These are phyloP conservation scores for Cucurbita pepo DNA, from an alignment of 306 rosid genomes.

Conservation along the genomic window DNA sequence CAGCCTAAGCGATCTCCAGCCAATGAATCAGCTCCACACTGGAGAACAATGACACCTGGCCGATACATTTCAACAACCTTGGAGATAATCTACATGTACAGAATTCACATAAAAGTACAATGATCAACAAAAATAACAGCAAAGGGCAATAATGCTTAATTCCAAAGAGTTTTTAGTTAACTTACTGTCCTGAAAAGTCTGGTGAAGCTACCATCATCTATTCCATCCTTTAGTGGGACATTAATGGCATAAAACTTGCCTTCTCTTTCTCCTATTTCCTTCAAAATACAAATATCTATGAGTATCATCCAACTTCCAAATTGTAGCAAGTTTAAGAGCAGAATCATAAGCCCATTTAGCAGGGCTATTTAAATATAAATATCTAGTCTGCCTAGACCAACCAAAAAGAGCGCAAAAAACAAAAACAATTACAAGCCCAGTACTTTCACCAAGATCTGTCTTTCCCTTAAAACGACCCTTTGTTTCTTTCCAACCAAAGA, in stretches of 20 bases:
- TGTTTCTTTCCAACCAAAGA: background rate
- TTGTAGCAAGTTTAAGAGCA: background rate
- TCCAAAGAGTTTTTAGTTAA: slow-evolving; percentile 7
- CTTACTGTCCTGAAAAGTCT: slow-evolving; percentile 92
- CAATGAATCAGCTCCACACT: slow-evolving; percentile 98
- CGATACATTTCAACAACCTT: slow-evolving; percentile 92
- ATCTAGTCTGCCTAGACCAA: background rate
- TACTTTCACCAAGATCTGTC: background rate
- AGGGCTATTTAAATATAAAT: background rate
- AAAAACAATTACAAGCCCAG: background rate
- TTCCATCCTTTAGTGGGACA: slow-evolving; percentile 97
- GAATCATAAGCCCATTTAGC: background rate
- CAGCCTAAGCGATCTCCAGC: slow-evolving; percentile 99
- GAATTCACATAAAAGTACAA: slow-evolving; percentile 7
- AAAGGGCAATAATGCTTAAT: background rate
- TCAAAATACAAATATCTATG: slow-evolving; percentile 37
- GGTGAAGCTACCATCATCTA: slow-evolving; percentile 89
- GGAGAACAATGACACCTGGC: slow-evolving; percentile 94
- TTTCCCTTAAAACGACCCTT: background rate
- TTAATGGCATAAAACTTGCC: slow-evolving; percentile 96
- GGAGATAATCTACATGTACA: slow-evolving; percentile 57
- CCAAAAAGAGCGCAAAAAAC: background rate
- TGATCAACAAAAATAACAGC: slow-evolving; percentile 9
- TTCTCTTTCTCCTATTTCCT: slow-evolving; percentile 98
- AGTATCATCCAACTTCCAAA: slow-evolving; percentile 9